Conservation (phyloP, 345 rosid genomes). For the Citrus australasica region DNA sequence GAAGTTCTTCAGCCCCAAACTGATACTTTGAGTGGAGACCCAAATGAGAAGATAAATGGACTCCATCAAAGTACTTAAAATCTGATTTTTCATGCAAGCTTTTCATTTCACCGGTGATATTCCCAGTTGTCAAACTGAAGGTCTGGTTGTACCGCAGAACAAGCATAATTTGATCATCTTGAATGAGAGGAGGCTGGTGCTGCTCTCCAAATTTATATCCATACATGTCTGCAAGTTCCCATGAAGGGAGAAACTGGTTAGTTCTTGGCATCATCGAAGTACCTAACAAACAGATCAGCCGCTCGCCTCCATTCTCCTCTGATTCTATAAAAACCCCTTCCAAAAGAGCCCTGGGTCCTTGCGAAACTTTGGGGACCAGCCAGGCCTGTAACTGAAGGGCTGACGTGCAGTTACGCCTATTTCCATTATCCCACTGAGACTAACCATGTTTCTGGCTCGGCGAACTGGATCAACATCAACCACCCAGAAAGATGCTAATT, state of each 20-base stretch:
- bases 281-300: background rate
- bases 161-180: background rate
- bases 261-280: background rate
- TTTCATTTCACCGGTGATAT: constrained; percentile 1
- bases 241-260: background rate
- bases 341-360: background rate
- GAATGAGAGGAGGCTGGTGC: background rate
- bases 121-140: background rate
- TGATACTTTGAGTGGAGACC: background rate
- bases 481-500: constrained; percentile 16
- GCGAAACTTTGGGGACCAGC: background rate
- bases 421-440: background rate
- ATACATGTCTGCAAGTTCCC: background rate
- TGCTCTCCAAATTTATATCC: background rate
- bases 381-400: background rate
- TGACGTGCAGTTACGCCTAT: background rate
- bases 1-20: background rate
- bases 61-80: background rate
- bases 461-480: constrained; percentile 5
- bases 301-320: background rate
- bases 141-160: background rate
- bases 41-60: background rate
- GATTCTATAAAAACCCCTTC: background rate
- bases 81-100: background rate
- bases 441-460: background rate